Conservation (phyloP, 257 asterid species). For the Plantago major region DNA sequence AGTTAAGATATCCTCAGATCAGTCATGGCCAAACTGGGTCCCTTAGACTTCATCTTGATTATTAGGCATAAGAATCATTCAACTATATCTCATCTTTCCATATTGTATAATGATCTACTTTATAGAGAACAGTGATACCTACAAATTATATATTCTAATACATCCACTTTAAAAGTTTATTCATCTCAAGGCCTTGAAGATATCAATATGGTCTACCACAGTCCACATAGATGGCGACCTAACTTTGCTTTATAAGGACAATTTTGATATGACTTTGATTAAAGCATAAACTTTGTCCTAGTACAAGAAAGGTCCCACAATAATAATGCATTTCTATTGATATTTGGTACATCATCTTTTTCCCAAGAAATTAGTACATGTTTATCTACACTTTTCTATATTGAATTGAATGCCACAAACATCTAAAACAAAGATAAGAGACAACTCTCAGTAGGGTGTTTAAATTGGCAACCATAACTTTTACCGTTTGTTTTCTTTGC, state of each 20-base stretch:
- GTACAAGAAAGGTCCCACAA: conserved; percentile 37
- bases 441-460: neutral
- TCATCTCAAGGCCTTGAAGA: conserved; percentile 31
- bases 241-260: conserved; percentile 41
- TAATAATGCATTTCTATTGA: conserved; percentile 26
- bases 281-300: conserved; percentile 35
- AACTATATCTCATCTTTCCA: conserved; percentile 19
- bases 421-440: conserved; percentile 15
- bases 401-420: conserved; percentile 20
- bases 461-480: conserved; percentile 17
- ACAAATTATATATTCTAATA: conserved; percentile 12
- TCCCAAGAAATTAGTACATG: conserved; percentile 28
- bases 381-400: conserved; percentile 8
- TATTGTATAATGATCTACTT: conserved; percentile 13
- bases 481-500: conserved; percentile 1
- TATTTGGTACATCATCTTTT: conserved; percentile 40
- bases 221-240: conserved; percentile 45
- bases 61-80: conserved; percentile 21
- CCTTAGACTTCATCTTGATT: conserved; percentile 2
- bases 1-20: neutral
- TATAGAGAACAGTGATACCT: conserved; percentile 21
- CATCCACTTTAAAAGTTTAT: conserved; percentile 15
- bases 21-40: neutral
- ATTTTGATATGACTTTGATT: conserved; percentile 44
- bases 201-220: conserved; percentile 42